These are phyloP conservation scores for Penicillium sp. DNA, from an alignment of 2,329 filamentous ascomycete genomes.

Conservation along the genomic window DNA sequence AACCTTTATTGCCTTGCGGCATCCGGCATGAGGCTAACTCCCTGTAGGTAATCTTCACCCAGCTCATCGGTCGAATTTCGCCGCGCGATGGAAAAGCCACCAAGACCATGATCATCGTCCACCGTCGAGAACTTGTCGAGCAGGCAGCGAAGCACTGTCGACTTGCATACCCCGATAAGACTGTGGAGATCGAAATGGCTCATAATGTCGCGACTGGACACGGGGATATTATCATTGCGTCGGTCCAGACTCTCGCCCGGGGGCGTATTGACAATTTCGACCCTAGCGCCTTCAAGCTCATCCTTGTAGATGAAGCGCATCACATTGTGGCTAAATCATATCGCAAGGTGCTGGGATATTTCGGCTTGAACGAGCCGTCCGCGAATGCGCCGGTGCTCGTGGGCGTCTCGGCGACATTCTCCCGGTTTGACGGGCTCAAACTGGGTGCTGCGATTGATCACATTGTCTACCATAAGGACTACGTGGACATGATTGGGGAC, in stretches of 20 bases:
- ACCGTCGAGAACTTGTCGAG: constrained; percentile 88
- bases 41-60: constrained; percentile 82
- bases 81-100: constrained; percentile 55
- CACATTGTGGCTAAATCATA: constrained; percentile 88
- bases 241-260: constrained; percentile 77
- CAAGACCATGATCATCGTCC: constrained; percentile 85
- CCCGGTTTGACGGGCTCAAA: constrained; percentile 76
- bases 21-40: constrained; percentile 3
- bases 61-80: constrained; percentile 75
- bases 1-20: not conserved
- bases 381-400: constrained; percentile 62
- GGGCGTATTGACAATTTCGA: constrained; percentile 78
- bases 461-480: constrained; percentile 91
- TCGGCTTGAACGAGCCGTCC: constrained; percentile 59
- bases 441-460: constrained; percentile 85
- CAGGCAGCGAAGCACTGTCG: constrained; percentile 85
- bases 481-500: constrained; percentile 75
- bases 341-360: constrained; percentile 69
- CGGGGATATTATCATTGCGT: constrained; percentile 92
- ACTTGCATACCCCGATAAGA: constrained; percentile 72
- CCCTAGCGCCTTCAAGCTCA: constrained; percentile 72
- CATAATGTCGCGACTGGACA: constrained; percentile 66
- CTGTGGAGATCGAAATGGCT: constrained; percentile 89
- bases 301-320: constrained; percentile 94
- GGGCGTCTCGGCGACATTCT: constrained; percentile 79